phyloP scores from a whole-genome alignment of 129 eudicot species.

The Apium graveolens region DNA sequence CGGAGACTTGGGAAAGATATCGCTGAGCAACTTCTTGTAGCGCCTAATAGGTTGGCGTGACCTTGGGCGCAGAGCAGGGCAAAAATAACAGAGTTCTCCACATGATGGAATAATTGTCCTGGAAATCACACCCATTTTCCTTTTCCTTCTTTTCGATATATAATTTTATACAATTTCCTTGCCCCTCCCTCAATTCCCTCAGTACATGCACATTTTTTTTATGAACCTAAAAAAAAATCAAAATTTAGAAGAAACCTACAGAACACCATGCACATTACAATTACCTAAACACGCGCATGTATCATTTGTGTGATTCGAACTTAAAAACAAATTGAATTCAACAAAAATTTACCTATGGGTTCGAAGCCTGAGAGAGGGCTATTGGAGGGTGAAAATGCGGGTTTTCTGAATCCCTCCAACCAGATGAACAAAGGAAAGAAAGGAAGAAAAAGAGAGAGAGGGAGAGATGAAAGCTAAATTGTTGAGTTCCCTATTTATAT shows the following conservation, averaged over 20 bases:
- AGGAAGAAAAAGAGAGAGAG: neutral
- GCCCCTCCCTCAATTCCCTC: conserved; percentile 11
- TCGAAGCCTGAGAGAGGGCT: conserved; percentile 16
- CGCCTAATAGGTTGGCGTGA: conserved; percentile 80
- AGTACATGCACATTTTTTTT: neutral
- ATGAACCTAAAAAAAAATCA: neutral
- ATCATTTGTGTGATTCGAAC: too few species aligned
- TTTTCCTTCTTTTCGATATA: neutral
- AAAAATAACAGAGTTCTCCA: conserved; percentile 55
- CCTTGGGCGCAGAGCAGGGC: conserved; percentile 69
- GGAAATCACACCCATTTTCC: conserved; percentile 40
- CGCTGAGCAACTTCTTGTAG: conserved; percentile 59
- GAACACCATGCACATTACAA: neutral
- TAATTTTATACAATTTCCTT: neutral
- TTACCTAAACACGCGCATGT: neutral
- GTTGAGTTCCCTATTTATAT: neutral
- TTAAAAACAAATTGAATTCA: neutral
- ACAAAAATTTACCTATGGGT: conserved; percentile 1
- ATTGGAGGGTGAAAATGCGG: conserved; percentile 8
- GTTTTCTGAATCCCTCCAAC: conserved; percentile 13
- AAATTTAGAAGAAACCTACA: neutral
- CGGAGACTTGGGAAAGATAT: conserved; percentile 56
- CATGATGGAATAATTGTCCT: conserved; percentile 49
- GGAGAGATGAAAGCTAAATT: neutral
- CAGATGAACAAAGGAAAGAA: neutral